Base-by-base conservation (phyloP, 2,329 filamentous ascomycete genomes). In the Alternaria infectoria region DNA sequence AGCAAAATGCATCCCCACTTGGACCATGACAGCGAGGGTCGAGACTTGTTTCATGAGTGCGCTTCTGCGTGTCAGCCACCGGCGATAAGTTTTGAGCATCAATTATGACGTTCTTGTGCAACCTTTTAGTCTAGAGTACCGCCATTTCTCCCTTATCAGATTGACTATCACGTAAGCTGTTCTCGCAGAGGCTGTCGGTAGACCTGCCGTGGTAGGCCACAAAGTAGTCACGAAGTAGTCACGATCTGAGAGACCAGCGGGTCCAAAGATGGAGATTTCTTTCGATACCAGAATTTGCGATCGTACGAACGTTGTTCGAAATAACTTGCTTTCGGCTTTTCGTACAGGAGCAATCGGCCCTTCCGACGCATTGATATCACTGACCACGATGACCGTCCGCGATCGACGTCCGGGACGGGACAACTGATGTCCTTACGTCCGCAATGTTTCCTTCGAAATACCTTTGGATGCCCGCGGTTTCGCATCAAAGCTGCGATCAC, bases 171-270 rank as follows among this genome's bases (percentile, higher is more conserved):
- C 21, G 40, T 25, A 44, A 30, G 13, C 75, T 51, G 73, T 85
- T 26, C 85, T 86, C 64, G 81, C 83, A 52, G 67, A 77, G 15
- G 74, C 23, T 30, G 17, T 25, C 47, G 54, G 32, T 17, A 61
- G 12, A 30, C 54, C 17, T 61, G 19, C 40, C 36, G 23, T n/a
- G 21, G 19, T 36, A 23, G 43, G n/a, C 44, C 13, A 56, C n/a
- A 28, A 28, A 32, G 17, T 21, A 43, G n/a, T 25, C 26, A 25
- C 54, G 32, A 52, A 32, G 17, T 21, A 43, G n/a, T 25, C 26
- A 25, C 54, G 32, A 52, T 17, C 23, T 25, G 19, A 17, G 21
- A 30, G 17, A 23, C 40, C 49, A 32, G 36, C 17, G 46, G 26
- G 21, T 43, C 47, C 36, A 30, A 32, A 25, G 21, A 12, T 36